Conservation (phyloP, 179 eudicot species). For the Actinidia chinensis region DNA sequence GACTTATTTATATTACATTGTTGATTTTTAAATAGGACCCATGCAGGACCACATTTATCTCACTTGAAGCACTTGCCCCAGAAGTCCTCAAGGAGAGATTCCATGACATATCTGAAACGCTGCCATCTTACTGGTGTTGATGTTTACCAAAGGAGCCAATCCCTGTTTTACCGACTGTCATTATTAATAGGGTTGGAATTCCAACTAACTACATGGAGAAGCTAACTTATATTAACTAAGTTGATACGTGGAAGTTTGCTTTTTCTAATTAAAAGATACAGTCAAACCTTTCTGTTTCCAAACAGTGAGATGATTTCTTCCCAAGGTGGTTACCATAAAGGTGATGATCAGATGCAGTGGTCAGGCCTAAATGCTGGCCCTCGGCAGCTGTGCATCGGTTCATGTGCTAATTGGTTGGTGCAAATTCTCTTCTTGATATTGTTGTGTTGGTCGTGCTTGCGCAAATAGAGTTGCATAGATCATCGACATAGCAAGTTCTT, state of each 20-base stretch:
- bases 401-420: conserved; percentile 98
- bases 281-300: background rate
- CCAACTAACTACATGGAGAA: conserved; percentile 99
- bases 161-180: conserved; percentile 98
- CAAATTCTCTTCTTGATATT: conserved; percentile 98
- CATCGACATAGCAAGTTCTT: conserved; percentile 62
- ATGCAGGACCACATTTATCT: conserved; percentile 95
- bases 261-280: background rate
- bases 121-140: conserved; percentile 99
- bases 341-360: conserved; percentile 77
- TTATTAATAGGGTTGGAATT: conserved; percentile 98
- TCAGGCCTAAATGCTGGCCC: conserved; percentile 98
- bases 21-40: conserved; percentile 53
- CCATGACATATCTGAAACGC: conserved; percentile 99
- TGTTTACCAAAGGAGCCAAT: conserved; percentile 99
- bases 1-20: background rate
- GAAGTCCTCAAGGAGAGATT: conserved; percentile 99
- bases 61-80: conserved; percentile 95
- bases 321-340: conserved; percentile 87
- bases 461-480: conserved; percentile 96
- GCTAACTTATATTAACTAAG: conserved; percentile 35
- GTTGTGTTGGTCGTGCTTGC: conserved; percentile 99
- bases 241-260: conserved; percentile 14
- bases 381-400: conserved; percentile 99
- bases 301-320: conserved; percentile 5